Evolutionary conservation across 2,329 filamentous ascomycete genomes (phyloP).

Genomic region (Chalaropsis thielavioides): DNA sequence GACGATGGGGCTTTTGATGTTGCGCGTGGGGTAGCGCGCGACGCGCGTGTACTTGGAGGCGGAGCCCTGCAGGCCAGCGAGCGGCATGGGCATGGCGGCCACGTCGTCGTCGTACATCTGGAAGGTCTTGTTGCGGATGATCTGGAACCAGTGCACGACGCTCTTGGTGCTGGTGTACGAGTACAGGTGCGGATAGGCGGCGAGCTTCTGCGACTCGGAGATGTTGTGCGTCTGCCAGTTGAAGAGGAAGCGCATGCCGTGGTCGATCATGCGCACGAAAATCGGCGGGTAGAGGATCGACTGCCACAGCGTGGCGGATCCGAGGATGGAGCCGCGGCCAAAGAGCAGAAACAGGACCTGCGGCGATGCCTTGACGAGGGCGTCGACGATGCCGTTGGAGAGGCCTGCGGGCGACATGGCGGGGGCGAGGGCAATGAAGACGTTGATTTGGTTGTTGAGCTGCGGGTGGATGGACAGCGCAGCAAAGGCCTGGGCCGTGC

Average conservation of each 20-base stretch:
- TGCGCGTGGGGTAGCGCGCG: slow-evolving; percentile 86
- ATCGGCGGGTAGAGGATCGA: slow-evolving; percentile 88
- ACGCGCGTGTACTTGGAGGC: slow-evolving; percentile 85
- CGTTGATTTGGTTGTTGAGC: slow-evolving; percentile 82
- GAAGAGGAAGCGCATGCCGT: slow-evolving; percentile 69
- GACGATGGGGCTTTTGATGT: slow-evolving; percentile 91
- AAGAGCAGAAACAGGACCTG: slow-evolving; percentile 88
- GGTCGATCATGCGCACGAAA: slow-evolving; percentile 77
- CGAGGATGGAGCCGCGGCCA: slow-evolving; percentile 77
- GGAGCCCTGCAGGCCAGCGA: slow-evolving; percentile 34
- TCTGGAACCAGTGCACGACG: slow-evolving; percentile 98
- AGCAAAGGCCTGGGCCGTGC: slow-evolving; percentile 92
- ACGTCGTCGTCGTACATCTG: slow-evolving; percentile 98
- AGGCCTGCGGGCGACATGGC: slow-evolving; percentile 92
- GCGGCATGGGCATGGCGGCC: slow-evolving; percentile 36
- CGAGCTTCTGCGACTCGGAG: slow-evolving; percentile 72
- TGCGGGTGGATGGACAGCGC: slow-evolving; percentile 82
- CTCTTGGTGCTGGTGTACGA: slow-evolving; percentile 94
- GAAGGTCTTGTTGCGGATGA: slow-evolving; percentile 89
- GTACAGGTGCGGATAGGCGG: slow-evolving; percentile 89
- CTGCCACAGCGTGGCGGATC: slow-evolving; percentile 94
- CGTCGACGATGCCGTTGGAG: slow-evolving; percentile 79
- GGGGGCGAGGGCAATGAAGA: slow-evolving; percentile 89
- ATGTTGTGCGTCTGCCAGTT: slow-evolving; percentile 83
- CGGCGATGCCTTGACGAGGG: slow-evolving; percentile 83